Conservation (phyloP, 2,329 filamentous ascomycete species). For the Rhinocladiella mackenziei region DNA sequence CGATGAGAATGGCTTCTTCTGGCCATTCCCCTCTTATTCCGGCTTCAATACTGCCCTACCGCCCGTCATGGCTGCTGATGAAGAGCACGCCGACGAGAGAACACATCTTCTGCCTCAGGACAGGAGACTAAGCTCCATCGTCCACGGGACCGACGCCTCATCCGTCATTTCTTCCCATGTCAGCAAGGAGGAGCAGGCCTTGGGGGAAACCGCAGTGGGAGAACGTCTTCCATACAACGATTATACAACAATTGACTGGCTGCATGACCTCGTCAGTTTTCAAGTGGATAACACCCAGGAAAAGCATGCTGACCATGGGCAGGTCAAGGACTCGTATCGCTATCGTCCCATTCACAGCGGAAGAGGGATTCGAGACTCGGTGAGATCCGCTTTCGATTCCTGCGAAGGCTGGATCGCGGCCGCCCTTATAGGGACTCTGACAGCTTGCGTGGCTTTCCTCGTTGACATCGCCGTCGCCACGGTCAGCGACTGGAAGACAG, state of each 20-base stretch:
- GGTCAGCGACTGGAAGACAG: conserved; percentile 55
- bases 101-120: conserved; percentile 23
- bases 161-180: conserved; percentile 43
- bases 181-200: conserved; percentile 48
- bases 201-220: conserved; percentile 47
- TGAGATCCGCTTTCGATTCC: conserved; percentile 46
- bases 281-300: background rate
- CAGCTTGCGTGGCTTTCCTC: conserved; percentile 53
- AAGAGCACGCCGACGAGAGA: conserved; percentile 18
- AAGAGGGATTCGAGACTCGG: conserved; percentile 41
- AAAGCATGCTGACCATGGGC: conserved; percentile 3
- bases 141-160: conserved; percentile 40
- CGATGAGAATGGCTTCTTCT: conserved; percentile 1
- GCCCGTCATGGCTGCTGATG: conserved; percentile 16
- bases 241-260: conserved; percentile 61
- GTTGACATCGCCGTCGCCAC: conserved; percentile 55
- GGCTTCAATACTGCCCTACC: conserved; percentile 4
- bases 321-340: conserved; percentile 57
- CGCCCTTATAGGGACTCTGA: conserved; percentile 51
- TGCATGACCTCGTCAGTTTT: conserved; percentile 54
- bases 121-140: conserved; percentile 35
- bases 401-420: conserved; percentile 56
- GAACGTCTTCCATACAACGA: conserved; percentile 58
- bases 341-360: conserved; percentile 44
- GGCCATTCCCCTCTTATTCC: background rate